These are phyloP conservation scores for Cladophialophora exuberans DNA, from an alignment of 2,329 filamentous ascomycete genomes.

Conservation along the genomic window DNA sequence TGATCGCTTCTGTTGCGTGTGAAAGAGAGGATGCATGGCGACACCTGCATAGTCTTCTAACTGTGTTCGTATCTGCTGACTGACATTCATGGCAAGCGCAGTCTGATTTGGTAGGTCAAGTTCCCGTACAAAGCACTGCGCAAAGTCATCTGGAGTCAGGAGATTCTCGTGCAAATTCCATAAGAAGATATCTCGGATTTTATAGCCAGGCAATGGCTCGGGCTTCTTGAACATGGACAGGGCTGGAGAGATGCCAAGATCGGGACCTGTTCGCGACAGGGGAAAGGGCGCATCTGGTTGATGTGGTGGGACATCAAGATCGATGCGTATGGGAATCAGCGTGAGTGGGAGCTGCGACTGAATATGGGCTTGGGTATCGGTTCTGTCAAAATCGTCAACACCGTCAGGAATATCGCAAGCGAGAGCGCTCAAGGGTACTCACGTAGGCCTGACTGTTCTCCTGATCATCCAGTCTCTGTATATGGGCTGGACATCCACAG, in stretches of 20 bases:
- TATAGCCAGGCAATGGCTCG: conserved; percentile 80
- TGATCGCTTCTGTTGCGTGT: conserved; percentile 53
- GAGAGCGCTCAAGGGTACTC: conserved; percentile 35
- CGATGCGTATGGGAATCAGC: conserved; percentile 93
- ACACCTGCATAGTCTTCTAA: conserved; percentile 95
- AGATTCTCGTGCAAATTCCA: conserved; percentile 97
- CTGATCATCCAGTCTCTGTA: conserved; percentile 97
- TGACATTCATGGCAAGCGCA: conserved; percentile 75
- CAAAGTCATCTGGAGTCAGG: conserved; percentile 94
- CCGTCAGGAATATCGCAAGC: not conserved
- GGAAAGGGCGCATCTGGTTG: conserved; percentile 53
- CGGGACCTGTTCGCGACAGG: conserved; percentile 43
- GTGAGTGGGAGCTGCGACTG: conserved; percentile 81
- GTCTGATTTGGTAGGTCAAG: conserved; percentile 82
- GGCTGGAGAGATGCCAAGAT: conserved; percentile 61
- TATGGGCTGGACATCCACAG: conserved; percentile 84
- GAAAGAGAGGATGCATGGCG: conserved; percentile 89
- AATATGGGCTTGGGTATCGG: conserved; percentile 64
- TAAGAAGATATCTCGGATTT: conserved; percentile 91
- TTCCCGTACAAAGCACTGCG: conserved; percentile 86
- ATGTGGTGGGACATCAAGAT: conserved; percentile 83
- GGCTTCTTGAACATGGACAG: conserved; percentile 78
- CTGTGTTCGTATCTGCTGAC: conserved; percentile 91
- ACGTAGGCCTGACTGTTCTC: conserved; percentile 53
- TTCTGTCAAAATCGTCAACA: conserved; percentile 41